Conservation (phyloP, 177 flowering plant species). For the Vitis hybrid region DNA sequence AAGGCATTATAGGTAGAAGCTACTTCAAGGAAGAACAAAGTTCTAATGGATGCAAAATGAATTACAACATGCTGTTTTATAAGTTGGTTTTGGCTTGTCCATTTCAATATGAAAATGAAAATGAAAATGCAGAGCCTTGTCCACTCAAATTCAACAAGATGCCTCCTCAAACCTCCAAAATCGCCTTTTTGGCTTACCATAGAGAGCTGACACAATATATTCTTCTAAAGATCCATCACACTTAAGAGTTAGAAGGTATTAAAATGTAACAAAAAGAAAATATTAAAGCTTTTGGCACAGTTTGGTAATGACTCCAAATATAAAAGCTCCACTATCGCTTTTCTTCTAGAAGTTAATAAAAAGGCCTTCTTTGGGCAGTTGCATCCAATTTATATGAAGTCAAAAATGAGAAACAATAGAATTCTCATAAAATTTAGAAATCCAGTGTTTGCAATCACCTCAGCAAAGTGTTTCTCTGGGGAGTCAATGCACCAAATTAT, state of each 20-base stretch:
- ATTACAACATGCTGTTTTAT: too few species aligned
- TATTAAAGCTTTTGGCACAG: neutral
- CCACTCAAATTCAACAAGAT: too few species aligned
- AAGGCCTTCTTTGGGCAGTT: neutral
- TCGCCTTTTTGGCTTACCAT: too few species aligned
- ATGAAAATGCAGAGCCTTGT: too few species aligned
- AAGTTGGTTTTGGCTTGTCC: too few species aligned
- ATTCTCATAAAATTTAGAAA: neutral
- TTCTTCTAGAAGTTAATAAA: neutral
- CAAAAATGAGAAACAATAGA: neutral
- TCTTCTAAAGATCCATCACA: too few species aligned
- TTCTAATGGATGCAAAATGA: neutral
- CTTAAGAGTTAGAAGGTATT: neutral
- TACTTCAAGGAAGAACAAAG: neutral
- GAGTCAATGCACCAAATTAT: constrained; percentile 58
- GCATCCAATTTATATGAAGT: neutral
- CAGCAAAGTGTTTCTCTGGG: constrained; percentile 78
- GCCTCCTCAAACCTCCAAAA: too few species aligned
- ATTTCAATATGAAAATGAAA: too few species aligned
- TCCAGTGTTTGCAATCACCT: constrained; percentile 36
- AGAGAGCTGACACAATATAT: too few species aligned
- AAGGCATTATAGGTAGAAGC: neutral
- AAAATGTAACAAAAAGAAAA: neutral
- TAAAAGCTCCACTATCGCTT: neutral
- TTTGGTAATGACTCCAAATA: neutral